Percentiles rank a stretch among this genome's conserved stretches.
phyloP scores from a whole-genome alignment of 2,329 filamentous ascomycete species.

The Thielaviopsis punctulata region DNA sequence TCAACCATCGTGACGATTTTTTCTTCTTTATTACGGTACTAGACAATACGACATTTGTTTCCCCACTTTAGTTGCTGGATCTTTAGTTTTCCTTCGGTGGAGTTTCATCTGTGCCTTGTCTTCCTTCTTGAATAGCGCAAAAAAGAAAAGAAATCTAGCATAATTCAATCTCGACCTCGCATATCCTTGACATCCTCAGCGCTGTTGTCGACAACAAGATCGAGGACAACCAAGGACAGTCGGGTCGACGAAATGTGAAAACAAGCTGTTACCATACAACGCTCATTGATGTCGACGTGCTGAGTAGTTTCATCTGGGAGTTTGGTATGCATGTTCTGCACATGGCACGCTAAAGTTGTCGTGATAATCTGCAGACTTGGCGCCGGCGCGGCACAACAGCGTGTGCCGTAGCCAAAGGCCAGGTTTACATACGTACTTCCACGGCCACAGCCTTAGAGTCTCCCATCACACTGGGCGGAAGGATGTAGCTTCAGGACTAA shows the following conservation, averaged over 20 bases:
- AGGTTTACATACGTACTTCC: constrained; percentile 4
- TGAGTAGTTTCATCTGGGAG: neutral
- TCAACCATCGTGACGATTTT: neutral
- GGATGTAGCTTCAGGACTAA: neutral
- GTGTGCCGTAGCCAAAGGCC: constrained; percentile 7
- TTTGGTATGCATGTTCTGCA: neutral
- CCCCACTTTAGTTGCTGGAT: neutral
- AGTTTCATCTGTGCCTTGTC: neutral
- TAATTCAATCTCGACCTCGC: neutral
- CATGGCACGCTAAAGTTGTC: neutral
- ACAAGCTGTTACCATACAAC: neutral
- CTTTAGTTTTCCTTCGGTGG: neutral
- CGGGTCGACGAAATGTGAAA: neutral
- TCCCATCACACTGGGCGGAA: constrained; percentile 9
- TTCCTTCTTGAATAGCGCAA: too few species aligned
- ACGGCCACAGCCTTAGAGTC: neutral
- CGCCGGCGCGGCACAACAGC: constrained; percentile 3
- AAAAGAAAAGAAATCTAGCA: neutral
- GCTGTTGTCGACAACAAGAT: neutral
- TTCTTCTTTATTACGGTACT: neutral
- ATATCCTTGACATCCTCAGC: neutral
- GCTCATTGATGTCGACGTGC: neutral
- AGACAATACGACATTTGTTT: neutral
- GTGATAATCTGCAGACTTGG: neutral
- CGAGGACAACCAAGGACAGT: neutral